These are phyloP conservation scores for Wickerhamiella parazyma DNA, from an alignment of 805 yeast genomes.

Conservation along the genomic window DNA sequence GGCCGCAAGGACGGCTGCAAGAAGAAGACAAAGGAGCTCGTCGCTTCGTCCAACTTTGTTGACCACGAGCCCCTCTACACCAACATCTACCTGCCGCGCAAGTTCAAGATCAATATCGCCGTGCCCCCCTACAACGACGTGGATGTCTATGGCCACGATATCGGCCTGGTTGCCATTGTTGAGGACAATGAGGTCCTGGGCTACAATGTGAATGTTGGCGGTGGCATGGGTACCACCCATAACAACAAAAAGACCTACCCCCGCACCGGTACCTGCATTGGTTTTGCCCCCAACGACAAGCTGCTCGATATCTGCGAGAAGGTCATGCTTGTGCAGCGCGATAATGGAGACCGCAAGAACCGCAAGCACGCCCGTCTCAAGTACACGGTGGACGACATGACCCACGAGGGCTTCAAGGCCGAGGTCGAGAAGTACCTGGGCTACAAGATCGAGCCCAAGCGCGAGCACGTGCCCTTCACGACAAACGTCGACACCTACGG, in stretches of 20 bases:
- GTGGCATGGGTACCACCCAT: slow-evolving; percentile 98
- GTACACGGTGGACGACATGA: slow-evolving; percentile 90
- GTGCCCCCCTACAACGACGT: slow-evolving; percentile 96
- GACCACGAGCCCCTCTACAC: slow-evolving; percentile 80
- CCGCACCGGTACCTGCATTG: slow-evolving; percentile 79
- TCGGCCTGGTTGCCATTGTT: slow-evolving; percentile 81
- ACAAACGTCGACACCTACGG: slow-evolving; percentile 88
- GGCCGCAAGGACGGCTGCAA: slow-evolving; percentile 61
- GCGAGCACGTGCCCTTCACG: slow-evolving; percentile 53
- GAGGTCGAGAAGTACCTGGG: slow-evolving; percentile 81
- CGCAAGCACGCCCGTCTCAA: slow-evolving; percentile 96
- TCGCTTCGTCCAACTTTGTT: slow-evolving; percentile 74
- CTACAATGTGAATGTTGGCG: slow-evolving; percentile 83
- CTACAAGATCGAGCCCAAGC: slow-evolving; percentile 53
- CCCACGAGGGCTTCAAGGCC: slow-evolving; percentile 66
- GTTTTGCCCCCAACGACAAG: slow-evolving; percentile 56
- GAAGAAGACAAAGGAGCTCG: slow-evolving; percentile 59
- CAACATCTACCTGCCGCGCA: slow-evolving; percentile 79
- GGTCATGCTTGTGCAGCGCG: slow-evolving; percentile 88
- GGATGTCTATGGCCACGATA: slow-evolving; percentile 90
- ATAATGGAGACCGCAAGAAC: slow-evolving; percentile 85
- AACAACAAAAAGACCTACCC: slow-evolving; percentile 95
- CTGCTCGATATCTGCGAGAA: slow-evolving; percentile 73
- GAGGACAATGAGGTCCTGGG: slow-evolving; percentile 47
- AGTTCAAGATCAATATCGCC: slow-evolving; percentile 86